These are phyloP conservation scores for Kentomonas sorsogonicus DNA, from an alignment of 208 protist genomes.

Conservation along the genomic window DNA sequence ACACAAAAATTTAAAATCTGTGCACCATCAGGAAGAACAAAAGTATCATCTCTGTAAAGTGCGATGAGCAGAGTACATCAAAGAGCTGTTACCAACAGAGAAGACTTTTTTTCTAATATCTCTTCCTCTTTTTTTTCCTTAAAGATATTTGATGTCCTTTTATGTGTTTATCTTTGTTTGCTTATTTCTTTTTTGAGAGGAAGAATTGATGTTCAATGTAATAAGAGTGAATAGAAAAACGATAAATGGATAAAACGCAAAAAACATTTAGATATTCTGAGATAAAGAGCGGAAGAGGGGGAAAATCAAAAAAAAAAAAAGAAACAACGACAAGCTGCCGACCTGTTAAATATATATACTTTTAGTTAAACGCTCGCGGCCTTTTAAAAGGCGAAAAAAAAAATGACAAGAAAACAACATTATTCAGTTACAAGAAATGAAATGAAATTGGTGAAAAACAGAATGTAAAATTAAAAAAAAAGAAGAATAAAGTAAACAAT, in stretches of 20 bases:
- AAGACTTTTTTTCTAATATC: too few relatives aligned
- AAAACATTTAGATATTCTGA: neutral
- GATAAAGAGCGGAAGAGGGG: neutral
- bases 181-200: too few relatives aligned
- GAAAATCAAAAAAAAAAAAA: neutral
- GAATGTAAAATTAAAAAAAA: neutral
- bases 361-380: neutral
- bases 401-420: neutral
- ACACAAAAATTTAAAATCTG: too few relatives aligned
- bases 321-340: neutral
- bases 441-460: slow-evolving; percentile 3
- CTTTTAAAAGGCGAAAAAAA: neutral
- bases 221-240: neutral
- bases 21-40: too few relatives aligned
- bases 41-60: too few relatives aligned
- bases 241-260: neutral
- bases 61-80: too few relatives aligned
- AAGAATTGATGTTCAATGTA: neutral
- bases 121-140: too few relatives aligned
- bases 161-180: too few relatives aligned
- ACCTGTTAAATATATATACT: neutral
- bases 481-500: too few relatives aligned
- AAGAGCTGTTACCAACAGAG: too few relatives aligned
- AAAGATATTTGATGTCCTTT: too few relatives aligned
- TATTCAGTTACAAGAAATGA: neutral